A percentile compares a stretch with the other conserved stretches of the same genome.
Conservation (phyloP, 441 rosid species). For the Geranium incanum region DNA sequence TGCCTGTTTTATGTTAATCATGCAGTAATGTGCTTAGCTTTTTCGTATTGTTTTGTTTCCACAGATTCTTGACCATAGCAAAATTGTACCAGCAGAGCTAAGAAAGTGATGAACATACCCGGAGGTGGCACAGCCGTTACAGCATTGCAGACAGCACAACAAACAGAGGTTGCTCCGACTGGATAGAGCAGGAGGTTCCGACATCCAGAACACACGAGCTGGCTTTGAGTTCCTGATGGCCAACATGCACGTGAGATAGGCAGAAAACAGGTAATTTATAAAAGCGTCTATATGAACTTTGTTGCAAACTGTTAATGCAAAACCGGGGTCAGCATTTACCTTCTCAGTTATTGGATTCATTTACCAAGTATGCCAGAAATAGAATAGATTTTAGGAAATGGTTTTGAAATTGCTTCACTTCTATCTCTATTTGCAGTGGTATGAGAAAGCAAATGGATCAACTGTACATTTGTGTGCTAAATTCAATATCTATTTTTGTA, state of each 20-base stretch:
- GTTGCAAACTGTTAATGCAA: conserved; percentile 2
- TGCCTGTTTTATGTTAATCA: conserved; percentile 42
- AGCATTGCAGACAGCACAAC: conserved; percentile 97
- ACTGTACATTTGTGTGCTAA: neutral
- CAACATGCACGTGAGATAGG: conserved; percentile 10
- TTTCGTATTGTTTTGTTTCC: neutral
- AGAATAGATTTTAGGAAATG: neutral
- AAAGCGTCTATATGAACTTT: neutral
- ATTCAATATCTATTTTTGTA: neutral
- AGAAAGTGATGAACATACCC: conserved; percentile 35
- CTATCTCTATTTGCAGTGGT: neutral
- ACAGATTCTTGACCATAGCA: neutral
- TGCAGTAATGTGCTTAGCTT: neutral
- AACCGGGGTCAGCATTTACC: conserved; percentile 7
- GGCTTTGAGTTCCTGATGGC: conserved; percentile 61
- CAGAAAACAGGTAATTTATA: neutral
- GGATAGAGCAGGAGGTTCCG: conserved; percentile 86
- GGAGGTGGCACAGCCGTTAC: conserved; percentile 95
- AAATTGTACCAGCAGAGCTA: neutral
- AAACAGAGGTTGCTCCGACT: conserved; percentile 83
- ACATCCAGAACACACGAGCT: conserved; percentile 96
- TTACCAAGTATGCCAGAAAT: neutral
- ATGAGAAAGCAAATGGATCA: neutral
- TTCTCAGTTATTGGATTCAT: neutral
- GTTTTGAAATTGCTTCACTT: neutral